Base-by-base conservation (phyloP, 345 rosid species). In the Brassica rapa region DNA sequence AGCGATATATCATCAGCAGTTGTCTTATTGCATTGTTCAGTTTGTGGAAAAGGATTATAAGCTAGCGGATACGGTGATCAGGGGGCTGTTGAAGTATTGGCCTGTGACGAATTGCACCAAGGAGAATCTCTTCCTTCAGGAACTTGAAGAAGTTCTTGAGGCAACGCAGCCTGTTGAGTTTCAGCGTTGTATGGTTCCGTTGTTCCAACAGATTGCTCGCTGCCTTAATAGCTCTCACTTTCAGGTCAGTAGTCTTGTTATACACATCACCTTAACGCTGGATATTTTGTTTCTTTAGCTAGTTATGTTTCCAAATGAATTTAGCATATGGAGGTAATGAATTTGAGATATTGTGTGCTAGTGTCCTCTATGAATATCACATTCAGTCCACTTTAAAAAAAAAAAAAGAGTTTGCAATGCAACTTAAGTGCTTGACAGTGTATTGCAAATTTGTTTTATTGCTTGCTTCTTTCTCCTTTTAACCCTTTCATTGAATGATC, bases 41-140 rank as follows among this genome's bases (percentile, higher is more conserved):
- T 93, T 91, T 79, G 98, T 93, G 59, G 98, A 93, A 80, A 93
- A 93, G 86, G 98, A 93, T 87, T 91, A 81, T 82, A 93, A 91
- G 82, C 89, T 93, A 67, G 91, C 98, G 0, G 98, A 91, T 81
- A 88, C 95, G 1, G 93, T 93, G 15, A 88, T 93, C 65, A 86
- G 92, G 79, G 98, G 98, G 21, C 81, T 93, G 83, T 82, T 93
- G 84, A 93, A 87, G 86, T 93, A 86, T 77, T 93, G 97, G 98
- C 98, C 98, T 15, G 83, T 89, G 80, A 91, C 87, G 37, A 93
- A 90, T 77, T 93, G 97, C 77, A 90, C 86, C 12, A 93, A 93
- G 84, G 98, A 93, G 83, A 87, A 88, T 53, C 59, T 53, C 23
- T 53, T 53, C 9, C 59, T 53, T 53, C 24, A 9, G 24, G 59